Base-by-base conservation (phyloP, 148 eudicot species). In the Polygonum aviculare region DNA sequence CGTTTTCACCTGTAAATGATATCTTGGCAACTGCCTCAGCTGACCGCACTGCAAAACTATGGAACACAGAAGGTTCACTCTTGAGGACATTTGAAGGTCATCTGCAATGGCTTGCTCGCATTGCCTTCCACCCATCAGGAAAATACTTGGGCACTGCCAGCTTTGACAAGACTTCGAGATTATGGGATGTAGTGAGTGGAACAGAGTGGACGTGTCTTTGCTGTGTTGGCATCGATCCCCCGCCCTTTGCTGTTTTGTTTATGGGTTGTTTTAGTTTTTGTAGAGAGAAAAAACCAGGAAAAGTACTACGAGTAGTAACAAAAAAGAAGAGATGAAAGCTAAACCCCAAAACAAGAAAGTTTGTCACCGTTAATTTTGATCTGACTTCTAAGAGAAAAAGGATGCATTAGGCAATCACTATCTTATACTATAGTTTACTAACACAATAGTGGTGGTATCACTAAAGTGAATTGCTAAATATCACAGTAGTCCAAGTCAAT, bases 151-250 rank as follows among this genome's bases (percentile, higher is more conserved):
- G 96, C 48, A 95, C 98, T 14, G 79, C 98, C 69, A 89, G 98
- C 87, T 95, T 86, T 84, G 98, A 95, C 85, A 90, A 92, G 82
- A 95, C 97, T 38, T 92, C 97, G 97, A 91, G 99, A 75, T 76
- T 92, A 77, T 92, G 99, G 99, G 94, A 95, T 85, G 79, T 91
- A 47, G 94, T 86, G 79, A 87, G 85, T 69, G 94, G 96, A 22
- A 81, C 85, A 48, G 99, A 95, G 86, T 85, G n/a, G n/a, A n/a
- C n/a, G n/a, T n/a, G n/a, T n/a, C n/a, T 12, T 50, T 50, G 18
- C 54, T 3, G 15, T 51, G 16, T 49, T 15, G n/a, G 55, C 55
- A 18, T 51, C 55, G 31, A 26, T 26, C 31, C 31, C 31, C 31
- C 31, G 31, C 55, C 55, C 55, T 51, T 59, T 22, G 67, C 8